phyloP scores from a whole-genome alignment of 345 rosid species.

The Populus deltoides region DNA sequence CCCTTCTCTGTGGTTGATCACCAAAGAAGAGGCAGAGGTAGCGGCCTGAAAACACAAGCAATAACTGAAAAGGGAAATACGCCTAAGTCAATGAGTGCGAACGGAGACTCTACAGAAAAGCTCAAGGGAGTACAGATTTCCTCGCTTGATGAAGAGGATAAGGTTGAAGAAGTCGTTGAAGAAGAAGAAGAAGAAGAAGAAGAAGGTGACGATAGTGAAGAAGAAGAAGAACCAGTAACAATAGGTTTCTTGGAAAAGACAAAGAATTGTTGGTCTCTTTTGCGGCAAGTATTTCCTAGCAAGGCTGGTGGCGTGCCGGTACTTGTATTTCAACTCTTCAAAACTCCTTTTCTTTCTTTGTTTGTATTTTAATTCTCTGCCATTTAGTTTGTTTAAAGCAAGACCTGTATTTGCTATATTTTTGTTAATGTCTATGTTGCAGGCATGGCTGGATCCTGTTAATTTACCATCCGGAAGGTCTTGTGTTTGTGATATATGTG shows the following conservation, averaged over 20 bases:
- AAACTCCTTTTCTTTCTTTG: neutral
- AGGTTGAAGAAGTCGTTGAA: constrained; percentile 25
- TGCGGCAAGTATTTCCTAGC: constrained; percentile 77
- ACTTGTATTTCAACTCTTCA: neutral
- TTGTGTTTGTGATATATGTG: constrained; percentile 67
- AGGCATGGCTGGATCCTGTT: constrained; percentile 94
- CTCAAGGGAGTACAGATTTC: constrained; percentile 60
- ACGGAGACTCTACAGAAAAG: constrained; percentile 43
- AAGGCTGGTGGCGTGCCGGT: constrained; percentile 91
- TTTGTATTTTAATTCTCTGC: neutral
- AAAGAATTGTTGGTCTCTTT: constrained; percentile 50
- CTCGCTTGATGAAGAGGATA: constrained; percentile 47
- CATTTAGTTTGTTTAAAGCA: neutral
- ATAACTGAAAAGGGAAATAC: neutral
- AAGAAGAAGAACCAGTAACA: constrained; percentile 53
- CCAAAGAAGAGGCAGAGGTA: neutral
- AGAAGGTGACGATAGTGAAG: constrained; percentile 56
- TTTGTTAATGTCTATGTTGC: constrained; percentile 6
- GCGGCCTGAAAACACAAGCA: neutral
- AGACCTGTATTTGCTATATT: neutral
- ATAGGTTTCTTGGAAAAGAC: constrained; percentile 79
- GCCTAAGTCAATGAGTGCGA: constrained; percentile 3
- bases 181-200: constrained; percentile 32
- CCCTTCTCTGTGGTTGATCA: neutral
- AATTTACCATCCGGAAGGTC: constrained; percentile 70